Evolutionary conservation across 2,329 filamentous ascomycete genomes (phyloP), one percentile per base, ranked within the genome.

Genomic region (Magnaporthales sp.): DNA sequence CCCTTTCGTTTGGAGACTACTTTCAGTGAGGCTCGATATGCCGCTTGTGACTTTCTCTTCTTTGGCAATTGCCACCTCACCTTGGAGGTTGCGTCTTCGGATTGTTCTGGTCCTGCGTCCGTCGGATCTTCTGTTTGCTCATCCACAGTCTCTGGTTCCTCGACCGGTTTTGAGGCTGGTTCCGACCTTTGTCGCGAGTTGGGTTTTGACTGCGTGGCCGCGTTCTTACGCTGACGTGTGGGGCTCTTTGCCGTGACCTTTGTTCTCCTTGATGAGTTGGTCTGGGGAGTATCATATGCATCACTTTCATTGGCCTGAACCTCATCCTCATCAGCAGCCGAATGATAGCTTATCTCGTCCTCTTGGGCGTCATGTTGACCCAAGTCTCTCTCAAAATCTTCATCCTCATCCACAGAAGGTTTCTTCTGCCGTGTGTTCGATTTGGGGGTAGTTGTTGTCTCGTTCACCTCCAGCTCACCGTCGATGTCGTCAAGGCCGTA

Each of bases 401-500:
- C 63, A 22, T 64, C 63, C 7, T 30, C 24, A 54, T 64, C 38
- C 4, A 29, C 32, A 22, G 38, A 54, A n/a, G 63, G 51, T 19
- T 64, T 64, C 19, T 15, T 64, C 22, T 26, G 63, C n/a, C 63
- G 26, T 6, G 24, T 26, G 13, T 4, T 24, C 3, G 32, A 54
- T 54, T 54, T 64, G 32, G 63, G 22, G 22, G 63, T 27, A 6
- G 38, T 27, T 22, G 13, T n/a, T 4, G 24, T 22, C 24, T 64
- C n/a, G 8, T n/a, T 54, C 22, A 54, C 32, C 9, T 56, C 24
- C 26, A 27, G 24, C 11, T 30, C 24, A 15, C 22, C 22, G 7
- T 60, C 56, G 26, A 60, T 11, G 24, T 64, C 62, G 24, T 46
- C 38, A 19, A 64, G 29, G 51, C 51, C 64, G 29, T 65, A 65